Percentiles rank a stretch among this genome's conserved stretches.
phyloP scores from a whole-genome alignment of 2,329 filamentous ascomycete species.

The Penicillium oxalicum region DNA sequence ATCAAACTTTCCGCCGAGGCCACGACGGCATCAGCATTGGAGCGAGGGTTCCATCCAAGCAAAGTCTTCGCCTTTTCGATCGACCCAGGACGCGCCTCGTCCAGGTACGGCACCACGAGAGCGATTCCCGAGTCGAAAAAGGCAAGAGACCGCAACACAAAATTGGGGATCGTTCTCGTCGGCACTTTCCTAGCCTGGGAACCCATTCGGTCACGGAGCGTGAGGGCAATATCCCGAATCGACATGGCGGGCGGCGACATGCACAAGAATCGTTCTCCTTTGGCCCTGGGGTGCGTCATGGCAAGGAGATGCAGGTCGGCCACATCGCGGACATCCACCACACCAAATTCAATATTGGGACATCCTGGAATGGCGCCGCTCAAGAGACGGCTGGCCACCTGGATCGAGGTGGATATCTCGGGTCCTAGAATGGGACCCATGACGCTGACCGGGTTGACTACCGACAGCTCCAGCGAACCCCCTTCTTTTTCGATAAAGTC shows the following conservation, averaged over 20 bases:
- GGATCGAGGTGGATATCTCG: conserved; percentile 4
- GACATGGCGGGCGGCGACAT: conserved; percentile 3
- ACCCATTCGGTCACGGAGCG: conserved; percentile 2
- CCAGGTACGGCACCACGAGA: conserved; percentile 2
- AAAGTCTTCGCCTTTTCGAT: conserved; percentile 6
- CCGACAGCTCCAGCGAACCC: conserved; percentile 5
- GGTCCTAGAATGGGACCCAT: conserved; percentile 3
- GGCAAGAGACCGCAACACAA: conserved; percentile 1
- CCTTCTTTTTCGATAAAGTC: conserved; percentile 4
- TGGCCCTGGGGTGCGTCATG: conserved; percentile 7
- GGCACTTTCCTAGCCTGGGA: conserved; percentile 4
- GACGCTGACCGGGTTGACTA: conserved; percentile 4
- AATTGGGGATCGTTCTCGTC: conserved; percentile 4
- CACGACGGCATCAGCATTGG: conserved; percentile 3
- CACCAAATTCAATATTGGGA: conserved; percentile 2
- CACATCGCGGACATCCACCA: conserved; percentile 11
- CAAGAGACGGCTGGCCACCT: conserved; percentile 3
- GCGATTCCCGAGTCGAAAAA: conserved; percentile 5
- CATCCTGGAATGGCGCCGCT: conserved; percentile 4
- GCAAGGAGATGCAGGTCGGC: conserved; percentile 6
- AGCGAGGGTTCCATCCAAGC: conserved; percentile 6
- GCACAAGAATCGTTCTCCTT: conserved; percentile 5
- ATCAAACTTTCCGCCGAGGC: conserved; percentile 7
- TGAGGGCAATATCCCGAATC: conserved; percentile 4
- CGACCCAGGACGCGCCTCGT: conserved; percentile 1